Conservation (phyloP, 2,329 filamentous ascomycete species). For the Pseudogymnoascus sp. region DNA sequence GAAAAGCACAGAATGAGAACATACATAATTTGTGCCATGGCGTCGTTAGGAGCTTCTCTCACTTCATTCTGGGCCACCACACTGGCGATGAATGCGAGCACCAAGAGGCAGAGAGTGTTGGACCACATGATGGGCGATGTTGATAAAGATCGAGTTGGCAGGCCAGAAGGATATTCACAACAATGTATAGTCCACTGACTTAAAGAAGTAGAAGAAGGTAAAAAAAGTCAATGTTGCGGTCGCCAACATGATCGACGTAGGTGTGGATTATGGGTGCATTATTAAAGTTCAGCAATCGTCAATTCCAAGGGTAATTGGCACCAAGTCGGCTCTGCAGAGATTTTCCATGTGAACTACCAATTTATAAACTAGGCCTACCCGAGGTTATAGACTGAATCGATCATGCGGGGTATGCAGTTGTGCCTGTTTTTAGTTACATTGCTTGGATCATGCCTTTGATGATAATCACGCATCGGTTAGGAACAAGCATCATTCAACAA, state of each 20-base stretch:
- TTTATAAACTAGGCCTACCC: not conserved
- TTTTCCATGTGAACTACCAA: not conserved
- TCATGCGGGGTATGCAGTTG: not conserved
- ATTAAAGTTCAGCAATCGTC: not conserved
- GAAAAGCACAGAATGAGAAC: not conserved
- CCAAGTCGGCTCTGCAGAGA: not conserved
- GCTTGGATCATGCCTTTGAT: not conserved
- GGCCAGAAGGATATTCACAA: slow-evolving; percentile 1
- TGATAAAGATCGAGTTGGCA: not conserved
- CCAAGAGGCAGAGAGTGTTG: not conserved
- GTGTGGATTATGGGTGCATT: not conserved
- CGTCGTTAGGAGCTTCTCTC: not conserved
- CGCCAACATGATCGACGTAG: not conserved
- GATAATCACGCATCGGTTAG: not conserved
- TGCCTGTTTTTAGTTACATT: not conserved
- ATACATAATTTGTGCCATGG: not conserved
- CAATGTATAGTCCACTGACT: not conserved
- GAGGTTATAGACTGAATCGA: not conserved
- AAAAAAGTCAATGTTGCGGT: not conserved
- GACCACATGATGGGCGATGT: slow-evolving; percentile 8
- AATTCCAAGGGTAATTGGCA: not conserved
- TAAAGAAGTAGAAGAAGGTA: not conserved
- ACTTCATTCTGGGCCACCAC: not conserved
- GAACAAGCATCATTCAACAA: not conserved
- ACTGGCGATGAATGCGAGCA: not conserved